Evolutionary conservation across 352 stramenopile genomes (phyloP).

Genomic region (Globisporangium heterothallicum): DNA sequence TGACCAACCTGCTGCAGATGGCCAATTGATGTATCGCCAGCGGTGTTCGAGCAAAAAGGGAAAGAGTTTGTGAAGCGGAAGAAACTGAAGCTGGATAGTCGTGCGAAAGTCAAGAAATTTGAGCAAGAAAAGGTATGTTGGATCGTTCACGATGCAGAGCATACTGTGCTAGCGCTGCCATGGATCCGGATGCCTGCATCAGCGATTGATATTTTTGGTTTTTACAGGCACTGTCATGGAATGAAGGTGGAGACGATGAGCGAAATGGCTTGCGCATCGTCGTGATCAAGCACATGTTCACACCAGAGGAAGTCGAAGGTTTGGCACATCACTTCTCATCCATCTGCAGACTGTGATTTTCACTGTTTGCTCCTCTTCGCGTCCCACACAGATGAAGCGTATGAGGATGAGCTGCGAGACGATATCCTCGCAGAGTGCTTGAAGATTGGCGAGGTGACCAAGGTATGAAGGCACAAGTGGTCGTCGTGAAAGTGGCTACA

Average conservation of each 20-base stretch:
- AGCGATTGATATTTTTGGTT: slow-evolving; percentile 22
- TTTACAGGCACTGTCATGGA: slow-evolving; percentile 91
- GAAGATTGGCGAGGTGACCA: slow-evolving; percentile 80
- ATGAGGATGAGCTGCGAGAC: slow-evolving; percentile 68
- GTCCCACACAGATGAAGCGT: slow-evolving; percentile 40
- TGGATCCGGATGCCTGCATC: too few species aligned
- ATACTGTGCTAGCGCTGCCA: too few species aligned
- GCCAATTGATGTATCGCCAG: slow-evolving; percentile 62
- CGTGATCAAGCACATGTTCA: slow-evolving; percentile 96
- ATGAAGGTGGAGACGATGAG: slow-evolving; percentile 91
- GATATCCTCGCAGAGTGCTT: slow-evolving; percentile 82
- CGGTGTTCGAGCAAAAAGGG: slow-evolving; percentile 90
- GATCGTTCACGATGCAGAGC: too few species aligned
- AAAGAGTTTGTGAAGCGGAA: slow-evolving; percentile 73
- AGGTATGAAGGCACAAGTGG: slow-evolving; percentile 43
- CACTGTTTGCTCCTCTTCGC: background rate
- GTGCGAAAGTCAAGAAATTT: slow-evolving; percentile 85
- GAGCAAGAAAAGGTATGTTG: slow-evolving; percentile 85
- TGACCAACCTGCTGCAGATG: slow-evolving; percentile 28
- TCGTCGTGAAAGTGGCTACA: slow-evolving; percentile 9
- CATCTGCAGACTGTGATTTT: background rate
- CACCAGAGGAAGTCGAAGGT: slow-evolving; percentile 81
- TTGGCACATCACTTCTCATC: background rate
- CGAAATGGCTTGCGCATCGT: slow-evolving; percentile 92
- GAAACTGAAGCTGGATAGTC: slow-evolving; percentile 72